phyloP scores from a whole-genome alignment of 805 yeast genomes.

The Wickerhamomyces strasburgensis region DNA sequence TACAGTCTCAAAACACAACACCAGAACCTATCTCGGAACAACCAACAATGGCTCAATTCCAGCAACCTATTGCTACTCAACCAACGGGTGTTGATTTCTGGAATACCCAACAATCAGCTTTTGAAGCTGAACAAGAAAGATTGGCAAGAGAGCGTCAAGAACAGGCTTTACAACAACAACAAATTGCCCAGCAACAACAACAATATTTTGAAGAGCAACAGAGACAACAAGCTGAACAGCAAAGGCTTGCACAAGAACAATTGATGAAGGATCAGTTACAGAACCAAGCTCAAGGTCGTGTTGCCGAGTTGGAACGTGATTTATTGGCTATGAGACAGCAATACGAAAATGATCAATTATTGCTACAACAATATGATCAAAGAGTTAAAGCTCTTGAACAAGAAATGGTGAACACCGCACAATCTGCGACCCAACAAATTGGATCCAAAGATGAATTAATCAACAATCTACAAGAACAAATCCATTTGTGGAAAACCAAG shows the following conservation, averaged over 20 bases:
- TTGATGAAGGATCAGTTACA: conserved; percentile 62
- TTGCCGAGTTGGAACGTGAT: conserved; percentile 79
- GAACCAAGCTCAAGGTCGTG: conserved; percentile 71
- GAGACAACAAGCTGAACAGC: conserved; percentile 60
- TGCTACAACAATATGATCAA: conserved; percentile 82
- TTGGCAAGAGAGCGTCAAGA: conserved; percentile 58
- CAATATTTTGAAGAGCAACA: conserved; percentile 68
- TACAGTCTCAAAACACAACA: conserved; percentile 8
- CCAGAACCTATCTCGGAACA: conserved; percentile 43
- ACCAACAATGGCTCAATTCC: conserved; percentile 35
- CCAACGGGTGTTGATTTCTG: conserved; percentile 50
- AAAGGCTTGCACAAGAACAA: conserved; percentile 67
- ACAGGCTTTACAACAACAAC: conserved; percentile 63
- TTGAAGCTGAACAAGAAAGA: conserved; percentile 54
- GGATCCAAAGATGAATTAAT: conserved; percentile 73
- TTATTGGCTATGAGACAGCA: conserved; percentile 69
- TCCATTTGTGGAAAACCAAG: conserved; percentile 73
- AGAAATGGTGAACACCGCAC: conserved; percentile 57
- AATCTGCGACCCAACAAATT: conserved; percentile 66
- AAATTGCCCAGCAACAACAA: conserved; percentile 64
- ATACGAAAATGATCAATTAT: conserved; percentile 77
- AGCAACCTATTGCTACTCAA: conserved; percentile 40
- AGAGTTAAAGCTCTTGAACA: conserved; percentile 76
- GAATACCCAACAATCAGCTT: conserved; percentile 45
- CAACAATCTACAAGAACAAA: conserved; percentile 65